phyloP scores from a whole-genome alignment of 1,139 yeast species.

The Geotrichum armillariae region DNA sequence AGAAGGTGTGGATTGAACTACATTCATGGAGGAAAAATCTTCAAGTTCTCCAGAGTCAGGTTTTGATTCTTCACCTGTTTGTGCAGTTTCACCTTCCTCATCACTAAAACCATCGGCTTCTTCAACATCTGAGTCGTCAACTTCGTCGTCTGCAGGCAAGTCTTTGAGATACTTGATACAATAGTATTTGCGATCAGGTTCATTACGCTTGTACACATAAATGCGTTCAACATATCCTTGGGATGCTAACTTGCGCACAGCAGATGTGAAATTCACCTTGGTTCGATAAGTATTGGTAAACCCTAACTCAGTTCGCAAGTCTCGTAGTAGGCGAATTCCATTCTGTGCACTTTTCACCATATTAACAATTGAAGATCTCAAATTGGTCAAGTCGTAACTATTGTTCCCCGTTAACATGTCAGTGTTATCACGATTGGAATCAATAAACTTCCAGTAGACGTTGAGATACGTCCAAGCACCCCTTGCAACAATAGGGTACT shows the following conservation, averaged over 20 bases:
- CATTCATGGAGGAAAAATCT: constrained; percentile 10
- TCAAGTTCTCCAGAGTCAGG: constrained; percentile 27
- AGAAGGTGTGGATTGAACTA: constrained; percentile 10
- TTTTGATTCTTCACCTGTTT: constrained; percentile 32
- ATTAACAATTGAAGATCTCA: constrained; percentile 49
- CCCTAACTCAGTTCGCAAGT: constrained; percentile 40
- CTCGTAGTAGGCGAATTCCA: constrained; percentile 54
- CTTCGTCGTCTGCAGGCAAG: constrained; percentile 35
- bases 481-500: constrained; percentile 37
- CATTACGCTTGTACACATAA: constrained; percentile 53
- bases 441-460: constrained; percentile 35
- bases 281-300: constrained; percentile 49
- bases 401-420: constrained; percentile 8
- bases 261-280: constrained; percentile 52
- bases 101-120: constrained; percentile 39
- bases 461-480: constrained; percentile 37
- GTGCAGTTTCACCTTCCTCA: constrained; percentile 32
- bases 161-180: constrained; percentile 64
- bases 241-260: constrained; percentile 51
- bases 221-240: constrained; percentile 59
- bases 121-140: constrained; percentile 30
- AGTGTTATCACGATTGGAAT: constrained; percentile 22
- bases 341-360: constrained; percentile 66
- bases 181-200: constrained; percentile 48
- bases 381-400: constrained; percentile 39